Base-by-base conservation (phyloP, 257 asterid genomes). In the Verbena officinalis region DNA sequence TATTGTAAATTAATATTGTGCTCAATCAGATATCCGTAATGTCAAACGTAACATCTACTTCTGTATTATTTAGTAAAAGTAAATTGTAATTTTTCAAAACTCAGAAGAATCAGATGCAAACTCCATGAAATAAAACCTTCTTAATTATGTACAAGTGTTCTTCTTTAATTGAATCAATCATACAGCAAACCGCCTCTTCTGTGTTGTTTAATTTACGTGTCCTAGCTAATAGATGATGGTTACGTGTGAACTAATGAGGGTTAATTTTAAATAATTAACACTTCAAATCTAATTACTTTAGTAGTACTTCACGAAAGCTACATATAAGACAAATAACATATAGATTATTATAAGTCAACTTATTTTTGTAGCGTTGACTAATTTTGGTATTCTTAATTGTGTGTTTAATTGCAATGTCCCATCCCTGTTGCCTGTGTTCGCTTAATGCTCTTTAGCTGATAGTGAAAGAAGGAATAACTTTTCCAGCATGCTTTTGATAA, bases 261-360 rank as follows among this genome's bases (percentile, higher is more conserved):
- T 19, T 20, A 52, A 16, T 19, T 21, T 10, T 7, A 48, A 61
- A 24, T 23, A 16, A 39, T 4, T 61, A 40, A 55, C 9, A 16
- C 15, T 13, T n/a, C n/a, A n/a, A n/a, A n/a, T n/a, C n/a, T n/a
- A n/a, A n/a, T n/a, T 16, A 62, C 33, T 48, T n/a, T n/a, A n/a
- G n/a, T n/a, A n/a, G n/a, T 49, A 65, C 27, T 48, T 52, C 59
- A 72, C 65, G 65, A 54, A 73, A 46, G 70, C 1, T 33, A n/a
- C 0, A 42, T 33, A n/a, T 0, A 42, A 21, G 13, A 16, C 14
- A 70, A 23, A 53, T 46, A 30, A 43, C 14, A 27, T n/a, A 27
- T 27, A 45, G 43, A 24, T 21, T 61, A 38, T 20, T 61, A 13
- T 15, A 69, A 64, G 82, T 77, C 75, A 77, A 73, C 78, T 12